Conservation (phyloP, 768 basidiomycete genomes). For the Crepidotus variabilis region DNA sequence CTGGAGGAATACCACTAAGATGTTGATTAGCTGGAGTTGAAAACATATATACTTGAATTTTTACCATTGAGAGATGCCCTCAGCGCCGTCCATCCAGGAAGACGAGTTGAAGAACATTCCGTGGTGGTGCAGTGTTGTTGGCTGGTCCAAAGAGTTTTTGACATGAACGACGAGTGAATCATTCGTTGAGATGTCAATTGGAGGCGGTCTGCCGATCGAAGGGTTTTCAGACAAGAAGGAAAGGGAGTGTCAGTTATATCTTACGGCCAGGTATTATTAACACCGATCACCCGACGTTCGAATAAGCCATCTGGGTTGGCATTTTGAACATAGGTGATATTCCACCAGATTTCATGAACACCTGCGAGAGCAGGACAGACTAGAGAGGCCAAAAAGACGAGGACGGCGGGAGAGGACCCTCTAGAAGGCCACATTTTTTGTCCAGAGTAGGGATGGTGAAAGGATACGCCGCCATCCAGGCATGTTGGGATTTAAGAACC, state of each 20-base stretch:
- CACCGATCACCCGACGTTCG: conserved; percentile 75
- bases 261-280: conserved; percentile 94
- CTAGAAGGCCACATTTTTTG: conserved; percentile 15
- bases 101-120: conserved; percentile 93
- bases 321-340: conserved; percentile 77
- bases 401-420: conserved; percentile 20
- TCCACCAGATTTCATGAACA: conserved; percentile 82
- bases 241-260: conserved; percentile 32
- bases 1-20: conserved; percentile 72
- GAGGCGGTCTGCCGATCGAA: conserved; percentile 60
- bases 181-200: conserved; percentile 63
- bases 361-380: conserved; percentile 50
- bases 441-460: conserved; percentile 3
- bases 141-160: conserved; percentile 61
- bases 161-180: conserved; percentile 80
- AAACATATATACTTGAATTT: conserved; percentile 7
- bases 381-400: conserved; percentile 25
- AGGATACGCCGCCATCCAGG: not conserved
- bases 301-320: conserved; percentile 84
- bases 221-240: not conserved
- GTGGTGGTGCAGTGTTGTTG: conserved; percentile 83
- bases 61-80: conserved; percentile 81
- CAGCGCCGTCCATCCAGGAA: conserved; percentile 88
- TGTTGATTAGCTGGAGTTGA: not conserved
- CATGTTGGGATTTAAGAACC: not conserved